Base-by-base conservation (phyloP, 805 yeast species). In the Kodamaea lidongshanica region DNA sequence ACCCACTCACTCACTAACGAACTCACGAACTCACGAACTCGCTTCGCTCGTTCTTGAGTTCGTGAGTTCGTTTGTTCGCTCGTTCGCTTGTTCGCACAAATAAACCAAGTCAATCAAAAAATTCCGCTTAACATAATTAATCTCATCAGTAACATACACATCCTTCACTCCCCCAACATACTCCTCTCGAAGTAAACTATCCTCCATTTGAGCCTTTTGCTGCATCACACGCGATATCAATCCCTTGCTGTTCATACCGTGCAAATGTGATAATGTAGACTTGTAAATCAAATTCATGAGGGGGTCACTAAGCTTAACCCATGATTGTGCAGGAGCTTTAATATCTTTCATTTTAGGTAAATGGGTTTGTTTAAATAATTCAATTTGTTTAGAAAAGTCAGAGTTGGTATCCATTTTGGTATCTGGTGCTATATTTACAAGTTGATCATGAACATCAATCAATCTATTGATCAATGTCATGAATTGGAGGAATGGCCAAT, bases 291-390 rank as follows among this genome's bases (percentile, higher is more conserved):
- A 27, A 1, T 33, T 21, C 12, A 51, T 27, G 7, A 54, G 22
- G 12, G 32, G 37, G 32, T 48, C 52, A 1, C 48, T 34, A 5
- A 56, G 31, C 37, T 54, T 56, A 6, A 55, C 19, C 29, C 29
- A 31, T 9, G 34, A 31, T 27, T 25, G 34, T 20, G 8, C 18
- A 2, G 30, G 34, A 18, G 26, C 16, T 9, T 21, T 20, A 9
- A 3, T 7, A 5, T 10, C 12, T 7, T 18, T 20, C 30, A 21
- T 15, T n/a, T n/a, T n/a, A n/a, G n/a, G n/a, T n/a, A n/a, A 10
- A 25, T 45, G 43, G 8, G 31, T 28, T 9, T 42, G 34, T 11
- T 44, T 32, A 16, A 44, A 45, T 11, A 28, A 27, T 18, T 36
- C 30, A 12, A 44, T 35, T 19, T 42, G 35, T 16, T 41, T 28